These are phyloP conservation scores for Aspergillus ellipticus DNA, from an alignment of 495 filamentous ascomycete genomes.

Conservation along the genomic window DNA sequence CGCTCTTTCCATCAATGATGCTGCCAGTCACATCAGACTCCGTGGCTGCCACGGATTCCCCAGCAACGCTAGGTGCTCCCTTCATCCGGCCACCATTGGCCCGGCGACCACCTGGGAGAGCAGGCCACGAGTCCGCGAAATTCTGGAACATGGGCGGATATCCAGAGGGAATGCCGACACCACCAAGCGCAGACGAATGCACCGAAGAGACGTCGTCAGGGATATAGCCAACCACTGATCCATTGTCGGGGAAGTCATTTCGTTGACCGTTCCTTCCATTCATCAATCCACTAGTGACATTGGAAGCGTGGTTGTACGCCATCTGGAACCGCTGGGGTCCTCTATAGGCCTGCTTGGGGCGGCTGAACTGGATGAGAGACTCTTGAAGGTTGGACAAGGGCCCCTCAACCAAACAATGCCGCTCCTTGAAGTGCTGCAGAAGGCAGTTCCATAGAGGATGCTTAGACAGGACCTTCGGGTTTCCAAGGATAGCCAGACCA, in stretches of 20 bases:
- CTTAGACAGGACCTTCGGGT: constrained; percentile 96
- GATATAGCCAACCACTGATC: constrained; percentile 89
- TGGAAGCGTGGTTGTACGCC: constrained; percentile 66
- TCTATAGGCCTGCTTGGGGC: constrained; percentile 87
- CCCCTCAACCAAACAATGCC: constrained; percentile 92
- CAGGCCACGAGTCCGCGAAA: constrained; percentile 88
- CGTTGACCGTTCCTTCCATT: constrained; percentile 51
- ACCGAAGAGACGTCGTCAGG: constrained; percentile 96
- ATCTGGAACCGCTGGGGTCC: constrained; percentile 87
- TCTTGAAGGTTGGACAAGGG: constrained; percentile 95
- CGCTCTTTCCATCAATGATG: constrained; percentile 65
- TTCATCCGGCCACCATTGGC: constrained; percentile 59
- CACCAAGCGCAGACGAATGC: constrained; percentile 86
- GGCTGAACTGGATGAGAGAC: constrained; percentile 90
- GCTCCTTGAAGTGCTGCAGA: constrained; percentile 95
- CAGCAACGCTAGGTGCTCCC: constrained; percentile 73
- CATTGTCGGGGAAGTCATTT: constrained; percentile 77
- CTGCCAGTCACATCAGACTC: constrained; percentile 77
- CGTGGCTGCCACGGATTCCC: constrained; percentile 84
- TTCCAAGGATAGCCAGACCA: constrained; percentile 92
- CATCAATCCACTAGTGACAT: constrained; percentile 46
- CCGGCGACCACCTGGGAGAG: constrained; percentile 60
- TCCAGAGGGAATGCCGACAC: constrained; percentile 71
- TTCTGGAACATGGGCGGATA: constrained; percentile 95
- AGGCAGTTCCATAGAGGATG: constrained; percentile 98